Conservation (phyloP, 306 rosid genomes). For the Quercus rubra region DNA sequence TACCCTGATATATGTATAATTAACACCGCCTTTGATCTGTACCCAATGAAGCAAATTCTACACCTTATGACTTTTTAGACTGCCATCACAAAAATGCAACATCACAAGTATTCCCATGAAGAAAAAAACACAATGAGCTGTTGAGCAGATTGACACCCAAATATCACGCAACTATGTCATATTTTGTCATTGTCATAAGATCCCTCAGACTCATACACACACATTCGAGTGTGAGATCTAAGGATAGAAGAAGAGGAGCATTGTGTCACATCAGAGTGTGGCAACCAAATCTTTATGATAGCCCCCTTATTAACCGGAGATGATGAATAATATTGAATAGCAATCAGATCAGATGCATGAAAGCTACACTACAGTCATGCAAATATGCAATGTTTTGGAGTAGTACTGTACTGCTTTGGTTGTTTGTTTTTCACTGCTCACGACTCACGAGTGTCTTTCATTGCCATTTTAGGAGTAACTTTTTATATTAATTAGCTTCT, state of each 20-base stretch:
- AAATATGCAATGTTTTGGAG: no score
- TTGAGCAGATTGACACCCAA: slow-evolving; percentile 6
- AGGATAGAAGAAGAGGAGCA: background rate
- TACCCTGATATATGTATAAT: no score
- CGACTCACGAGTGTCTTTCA: background rate
- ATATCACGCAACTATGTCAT: background rate
- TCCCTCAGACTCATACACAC: background rate
- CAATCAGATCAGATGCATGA: background rate
- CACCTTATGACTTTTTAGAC: background rate
- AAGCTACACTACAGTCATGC: background rate
- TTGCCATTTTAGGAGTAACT: background rate
- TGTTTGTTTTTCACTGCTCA: background rate
- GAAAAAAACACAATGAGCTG: slow-evolving; percentile 19
- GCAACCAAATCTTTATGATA: background rate
- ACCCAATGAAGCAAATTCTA: background rate
- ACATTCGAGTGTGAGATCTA: background rate
- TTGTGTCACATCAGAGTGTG: background rate
- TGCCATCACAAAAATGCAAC: background rate
- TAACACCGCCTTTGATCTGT: no score
- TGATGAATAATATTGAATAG: background rate
- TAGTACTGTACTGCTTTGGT: background rate
- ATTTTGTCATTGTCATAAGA: background rate
- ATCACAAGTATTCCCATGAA: background rate
- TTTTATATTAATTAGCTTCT: background rate
- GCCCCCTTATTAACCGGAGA: background rate